Evolutionary conservation across 331 rosid species (phyloP), one percentile per base, ranked within the genome.

Genomic region (Saraca asoca): DNA sequence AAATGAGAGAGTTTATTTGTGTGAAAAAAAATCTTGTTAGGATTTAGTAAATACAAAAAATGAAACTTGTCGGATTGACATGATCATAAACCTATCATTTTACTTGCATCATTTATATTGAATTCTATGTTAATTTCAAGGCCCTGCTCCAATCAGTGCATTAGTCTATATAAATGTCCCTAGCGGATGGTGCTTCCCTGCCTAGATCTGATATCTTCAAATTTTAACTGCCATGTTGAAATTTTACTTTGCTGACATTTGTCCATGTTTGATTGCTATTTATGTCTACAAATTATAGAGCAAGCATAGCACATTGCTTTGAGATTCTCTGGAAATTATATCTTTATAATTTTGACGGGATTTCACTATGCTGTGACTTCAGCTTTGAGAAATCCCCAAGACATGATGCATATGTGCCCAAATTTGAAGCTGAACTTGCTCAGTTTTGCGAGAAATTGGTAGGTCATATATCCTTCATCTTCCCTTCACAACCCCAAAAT

Each of bases 401-500:
- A 72, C 99, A 94, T 72, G 96, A 85, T 64, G 86, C 85, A 5
- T 86, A 51, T 11, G 92, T 90, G 46, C 88, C 91, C 35, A 94
- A 82, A 76, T 94, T 94, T 77, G 99, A 94, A 79, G 96, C 91
- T 9, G 99, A 94, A 64, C 99, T 94, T 57, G 68, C 88, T 77
- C 99, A 88, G 74, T 90, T 88, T 79, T 94, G 99, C 61, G 99
- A 90, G 80, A 94, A 90, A 80, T 53, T 94, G 95, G 99, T 94
- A 75, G 50, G 97, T 50, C 35, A 50, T 56, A 14, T 10, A 9
- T 51, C 50, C 37, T 11, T 43, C 46, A 13, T 19, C 33, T 2
- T 24, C 11, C 68, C 15, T 38, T 12, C 10, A 17, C 58, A 56
- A 57, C 31, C 17, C 35, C 7, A 45, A 55, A 41, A 38, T 18